Evolutionary conservation across 2,329 filamentous ascomycete species (phyloP).

Genomic region (Ophiostoma triangulosporum): DNA sequence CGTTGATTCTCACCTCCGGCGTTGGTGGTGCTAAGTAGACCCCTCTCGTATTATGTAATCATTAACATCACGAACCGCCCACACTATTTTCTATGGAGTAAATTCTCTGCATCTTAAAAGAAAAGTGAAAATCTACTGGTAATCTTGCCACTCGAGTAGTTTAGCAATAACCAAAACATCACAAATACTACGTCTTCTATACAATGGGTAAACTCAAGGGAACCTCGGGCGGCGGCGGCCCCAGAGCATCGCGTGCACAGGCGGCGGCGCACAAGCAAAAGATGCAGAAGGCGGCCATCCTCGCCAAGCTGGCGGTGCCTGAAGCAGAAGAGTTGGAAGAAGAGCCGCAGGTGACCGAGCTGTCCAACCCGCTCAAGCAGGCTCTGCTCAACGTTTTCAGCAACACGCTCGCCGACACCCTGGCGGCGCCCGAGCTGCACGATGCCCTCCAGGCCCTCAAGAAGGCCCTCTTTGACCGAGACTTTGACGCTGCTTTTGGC

Average conservation of each 20-base stretch:
- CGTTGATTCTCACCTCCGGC: no score
- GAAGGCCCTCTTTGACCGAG: conserved; percentile 68
- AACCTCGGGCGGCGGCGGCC: neutral
- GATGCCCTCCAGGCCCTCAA: conserved; percentile 68
- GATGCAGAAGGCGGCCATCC: neutral
- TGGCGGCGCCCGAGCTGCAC: conserved; percentile 34
- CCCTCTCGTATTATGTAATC: neutral
- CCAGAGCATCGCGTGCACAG: neutral
- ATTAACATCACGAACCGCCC: no score
- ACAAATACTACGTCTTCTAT: neutral
- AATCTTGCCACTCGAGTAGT: no score
- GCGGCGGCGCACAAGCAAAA: neutral
- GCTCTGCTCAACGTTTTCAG: conserved; percentile 57
- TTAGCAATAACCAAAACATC: neutral
- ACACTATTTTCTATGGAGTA: no score
- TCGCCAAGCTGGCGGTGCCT: neutral
- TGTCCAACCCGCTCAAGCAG: conserved; percentile 8
- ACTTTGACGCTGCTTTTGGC: conserved; percentile 69
- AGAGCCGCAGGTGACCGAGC: neutral
- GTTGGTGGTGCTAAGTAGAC: no score
- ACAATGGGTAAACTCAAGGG: neutral
- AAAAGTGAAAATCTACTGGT: no score
- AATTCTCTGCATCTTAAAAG: neutral
- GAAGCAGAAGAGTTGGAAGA: neutral
- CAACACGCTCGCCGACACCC: conserved; percentile 42